These are phyloP conservation scores for Silene uniflora DNA, from an alignment of 148 eudicot species.

Conservation along the genomic window DNA sequence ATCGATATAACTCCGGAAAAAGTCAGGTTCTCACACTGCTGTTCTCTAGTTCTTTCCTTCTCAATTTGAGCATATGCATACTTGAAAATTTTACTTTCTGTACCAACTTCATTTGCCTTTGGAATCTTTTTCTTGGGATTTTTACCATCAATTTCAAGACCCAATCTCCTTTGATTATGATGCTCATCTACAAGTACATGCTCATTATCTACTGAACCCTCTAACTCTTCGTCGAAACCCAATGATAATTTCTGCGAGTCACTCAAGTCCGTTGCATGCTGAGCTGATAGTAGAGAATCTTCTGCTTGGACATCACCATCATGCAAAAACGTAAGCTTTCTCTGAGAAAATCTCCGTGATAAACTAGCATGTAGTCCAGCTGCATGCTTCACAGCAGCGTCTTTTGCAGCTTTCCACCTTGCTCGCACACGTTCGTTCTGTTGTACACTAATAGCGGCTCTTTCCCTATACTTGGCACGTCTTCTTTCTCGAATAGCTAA, in stretches of 20 bases:
- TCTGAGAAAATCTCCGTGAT: slow-evolving; percentile 56
- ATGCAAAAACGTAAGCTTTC: slow-evolving; percentile 33
- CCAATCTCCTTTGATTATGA: slow-evolving; percentile 24
- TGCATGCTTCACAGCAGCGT: slow-evolving; percentile 66
- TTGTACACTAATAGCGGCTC: slow-evolving; percentile 62
- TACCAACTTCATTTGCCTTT: slow-evolving; percentile 45
- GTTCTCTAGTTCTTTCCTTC: slow-evolving; percentile 59
- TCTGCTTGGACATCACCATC: slow-evolving; percentile 28
- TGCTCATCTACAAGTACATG: slow-evolving; percentile 30
- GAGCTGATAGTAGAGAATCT: slow-evolving; percentile 22
- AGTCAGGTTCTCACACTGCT: slow-evolving; percentile 41
- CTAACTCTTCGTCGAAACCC: slow-evolving; percentile 29
- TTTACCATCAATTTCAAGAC: slow-evolving; percentile 39
- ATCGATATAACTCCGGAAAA: slow-evolving; percentile 55
- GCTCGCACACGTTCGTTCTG: slow-evolving; percentile 59
- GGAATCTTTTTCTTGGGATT: slow-evolving; percentile 26
- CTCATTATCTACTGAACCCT: slow-evolving; percentile 20
- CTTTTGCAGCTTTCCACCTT: slow-evolving; percentile 69
- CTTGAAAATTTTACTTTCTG: slow-evolving; percentile 61
- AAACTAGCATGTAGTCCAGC: slow-evolving; percentile 43
- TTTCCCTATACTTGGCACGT: slow-evolving; percentile 72
- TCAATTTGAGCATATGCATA: slow-evolving; percentile 76
- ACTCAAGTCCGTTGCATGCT: slow-evolving; percentile 13
- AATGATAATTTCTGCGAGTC: slow-evolving; percentile 26
- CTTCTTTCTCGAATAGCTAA: slow-evolving; percentile 67